Base-by-base conservation (phyloP, 371 early-diverging fungal species). In the Amoeboaphelidium occidentale region DNA sequence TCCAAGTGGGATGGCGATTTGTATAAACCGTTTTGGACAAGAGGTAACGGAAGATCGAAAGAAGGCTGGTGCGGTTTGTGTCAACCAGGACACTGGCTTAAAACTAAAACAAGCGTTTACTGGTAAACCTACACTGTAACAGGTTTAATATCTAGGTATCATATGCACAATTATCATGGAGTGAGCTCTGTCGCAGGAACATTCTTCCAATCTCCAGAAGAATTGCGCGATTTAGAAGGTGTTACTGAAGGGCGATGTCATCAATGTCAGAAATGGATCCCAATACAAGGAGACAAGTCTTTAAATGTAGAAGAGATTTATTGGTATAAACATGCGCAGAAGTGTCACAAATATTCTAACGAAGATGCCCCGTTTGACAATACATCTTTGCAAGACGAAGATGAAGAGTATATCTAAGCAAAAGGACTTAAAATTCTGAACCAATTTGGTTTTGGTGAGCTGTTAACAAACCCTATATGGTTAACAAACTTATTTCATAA, bases 261-360 rank as follows among this genome's bases (percentile, higher is more conserved):
- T 26, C 27, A 61, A 0, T 66, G 67, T 54, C 22, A 46, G 12
- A 2, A 46, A 23, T 66, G 67, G 67, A 55, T 66, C 17, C 32
- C 52, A n/a, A 45, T 57, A 51, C 32, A 53, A n/a, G 47, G 65
- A 24, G 50, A 58, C 20, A 53, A 57, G 25, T 42, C 45, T 41
- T 52, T 66, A 23, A 66, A 68, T 12, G 62, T 61, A 3, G 64
- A 65, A 0, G 53, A 66, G 49, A 66, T 66, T 27, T 65, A 59
- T 46, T 66, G 66, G 66, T 66, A 65, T 64, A 67, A 63, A 51
- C 66, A 66, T 32, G 56, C 63, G 25, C 68, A 66, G 32, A 60
- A 57, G 23, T 66, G 66, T 53, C 57, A 53, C 46, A 60, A 2
- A 57, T 32, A n/a, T n/a, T n/a, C n/a, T n/a, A n/a, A n/a, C n/a